phyloP scores from a whole-genome alignment of 371 early-diverging fungal genomes.

The Coemansia sp. region DNA sequence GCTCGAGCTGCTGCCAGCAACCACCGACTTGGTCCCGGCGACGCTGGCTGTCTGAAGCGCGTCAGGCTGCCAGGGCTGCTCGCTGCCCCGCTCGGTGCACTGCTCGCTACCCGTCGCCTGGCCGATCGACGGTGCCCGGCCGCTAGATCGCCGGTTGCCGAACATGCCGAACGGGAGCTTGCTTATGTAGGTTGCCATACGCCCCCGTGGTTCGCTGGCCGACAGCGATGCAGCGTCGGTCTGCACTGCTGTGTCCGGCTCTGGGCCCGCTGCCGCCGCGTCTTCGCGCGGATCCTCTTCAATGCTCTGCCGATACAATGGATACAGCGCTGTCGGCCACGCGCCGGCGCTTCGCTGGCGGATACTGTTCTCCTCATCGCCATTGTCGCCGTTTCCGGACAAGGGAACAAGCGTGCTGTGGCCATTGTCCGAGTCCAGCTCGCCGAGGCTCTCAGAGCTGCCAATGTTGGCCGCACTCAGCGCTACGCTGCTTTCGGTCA shows the following conservation, averaged over 20 bases:
- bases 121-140: neutral
- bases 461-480: neutral
- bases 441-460: neutral
- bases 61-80: neutral
- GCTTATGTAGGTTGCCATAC: slow-evolving; percentile 10
- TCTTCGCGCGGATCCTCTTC: slow-evolving; percentile 6
- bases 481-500: neutral
- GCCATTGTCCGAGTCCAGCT: neutral
- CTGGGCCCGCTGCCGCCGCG: neutral
- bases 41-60: neutral
- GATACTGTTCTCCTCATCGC: slow-evolving; percentile 1
- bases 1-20: neutral
- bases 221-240: neutral
- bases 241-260: neutral
- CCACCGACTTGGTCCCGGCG: slow-evolving; percentile 4
- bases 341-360: neutral
- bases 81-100: neutral
- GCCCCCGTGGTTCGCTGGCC: slow-evolving; percentile 1
- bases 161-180: slow-evolving; percentile 21
- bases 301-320: slow-evolving; percentile 4
- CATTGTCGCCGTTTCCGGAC: slow-evolving; percentile 3
- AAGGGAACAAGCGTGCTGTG: neutral
- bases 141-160: slow-evolving; percentile 6
- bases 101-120: neutral
- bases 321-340: neutral